A percentile compares a stretch with the other conserved stretches of the same genome.
Evolutionary conservation across 108 stramenopile genomes (phyloP).

Genomic region (Skeletonema grethae): DNA sequence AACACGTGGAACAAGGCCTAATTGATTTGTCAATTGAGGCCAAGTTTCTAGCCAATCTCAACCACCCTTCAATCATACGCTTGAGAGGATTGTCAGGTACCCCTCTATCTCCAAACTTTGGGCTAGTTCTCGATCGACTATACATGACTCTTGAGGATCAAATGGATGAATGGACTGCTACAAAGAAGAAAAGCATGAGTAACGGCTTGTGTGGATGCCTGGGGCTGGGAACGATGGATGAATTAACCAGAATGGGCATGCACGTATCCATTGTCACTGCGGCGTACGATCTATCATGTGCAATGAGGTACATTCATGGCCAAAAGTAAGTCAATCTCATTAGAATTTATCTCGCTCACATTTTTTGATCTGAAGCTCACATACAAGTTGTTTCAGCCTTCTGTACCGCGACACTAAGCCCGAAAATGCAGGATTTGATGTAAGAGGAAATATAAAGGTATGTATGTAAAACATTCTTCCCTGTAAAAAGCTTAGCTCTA

Average conservation of each 20-base stretch:
- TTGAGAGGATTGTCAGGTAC: slow-evolving; percentile 58
- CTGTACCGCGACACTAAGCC: slow-evolving; percentile 56
- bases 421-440: slow-evolving; percentile 69
- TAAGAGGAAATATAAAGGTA: slow-evolving; percentile 60
- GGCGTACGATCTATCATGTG: slow-evolving; percentile 60
- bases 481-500: neutral
- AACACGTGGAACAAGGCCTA: slow-evolving; percentile 33
- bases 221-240: slow-evolving; percentile 11
- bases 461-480: neutral
- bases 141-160: slow-evolving; percentile 56
- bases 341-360: neutral
- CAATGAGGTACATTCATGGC: slow-evolving; percentile 57
- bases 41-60: slow-evolving; percentile 60
- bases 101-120: slow-evolving; percentile 53
- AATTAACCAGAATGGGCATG: slow-evolving; percentile 4
- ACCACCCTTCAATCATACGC: slow-evolving; percentile 43
- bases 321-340: slow-evolving; percentile 51
- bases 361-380: neutral
- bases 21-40: slow-evolving; percentile 76
- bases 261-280: slow-evolving; percentile 24
- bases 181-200: slow-evolving; percentile 27
- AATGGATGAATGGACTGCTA: slow-evolving; percentile 54
- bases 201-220: slow-evolving; percentile 32
- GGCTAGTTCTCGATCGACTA: slow-evolving; percentile 66
- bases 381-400: slow-evolving; percentile 11